Evolutionary conservation across 2,329 filamentous ascomycete species (phyloP), one percentile per base, ranked within the genome.

Genomic region (Epichloe sp.): DNA sequence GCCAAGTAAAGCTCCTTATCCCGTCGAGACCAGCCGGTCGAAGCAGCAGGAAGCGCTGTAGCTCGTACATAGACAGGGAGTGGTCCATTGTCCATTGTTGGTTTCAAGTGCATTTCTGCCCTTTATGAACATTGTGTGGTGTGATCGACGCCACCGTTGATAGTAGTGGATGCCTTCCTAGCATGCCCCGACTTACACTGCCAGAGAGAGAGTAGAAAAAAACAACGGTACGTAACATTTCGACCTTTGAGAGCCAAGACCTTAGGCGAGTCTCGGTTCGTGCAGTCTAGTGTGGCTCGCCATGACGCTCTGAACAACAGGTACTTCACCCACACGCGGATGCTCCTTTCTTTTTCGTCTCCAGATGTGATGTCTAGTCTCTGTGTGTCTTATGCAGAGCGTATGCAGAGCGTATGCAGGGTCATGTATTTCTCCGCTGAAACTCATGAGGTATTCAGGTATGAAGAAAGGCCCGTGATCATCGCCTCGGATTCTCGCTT

Each of bases 261-360:
- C 36, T 12, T 51, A 21, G 37, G 26, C 36, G 44, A 41, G 21
- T 17, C 49, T 38, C 51, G 48, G 48, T 35, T 31, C 8, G 31
- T 31, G 31, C 31, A 31, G 31, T 31, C 31, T 44, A 34, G 41
- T 37, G 41, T 49, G 48, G 41, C 40, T 56, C 55, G 47, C 45
- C 44, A 54, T 49, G 45, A 37, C 38, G 48, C 44, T 47, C 23
- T 41, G 47, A 36, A 48, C 36, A 44, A 26, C 42, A 34, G 43
- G 38, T 36, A n/a, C 44, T 51, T 43, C 40, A 31, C 44, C 44
- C 49, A 51, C 3, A 38, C 14, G 19, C 19, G 42, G 11, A n/a
- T 21, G 3, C 31, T 4, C 57, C 23, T 51, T 54, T 55, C 46
- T 58, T 53, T 44, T 58, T 58, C 51, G 55, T 50, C 14, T 53